Percentiles rank a stretch among this genome's conserved stretches.
These are phyloP conservation scores for Neofusicoccum parvum DNA, from an alignment of 2,329 filamentous ascomycete genomes.

Conservation along the genomic window DNA sequence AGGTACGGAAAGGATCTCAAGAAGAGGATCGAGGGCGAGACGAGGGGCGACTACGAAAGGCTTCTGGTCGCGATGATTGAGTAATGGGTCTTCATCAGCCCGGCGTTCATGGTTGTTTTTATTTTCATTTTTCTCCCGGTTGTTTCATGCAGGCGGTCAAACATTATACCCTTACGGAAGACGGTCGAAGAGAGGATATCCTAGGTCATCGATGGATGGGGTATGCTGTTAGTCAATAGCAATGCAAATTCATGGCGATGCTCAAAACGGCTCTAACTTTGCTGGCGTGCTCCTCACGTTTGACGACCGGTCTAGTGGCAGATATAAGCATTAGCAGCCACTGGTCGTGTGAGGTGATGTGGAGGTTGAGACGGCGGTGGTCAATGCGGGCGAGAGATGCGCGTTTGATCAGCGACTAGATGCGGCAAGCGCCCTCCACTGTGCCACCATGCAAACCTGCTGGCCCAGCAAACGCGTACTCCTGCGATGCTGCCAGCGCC, in stretches of 20 bases:
- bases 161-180: not conserved
- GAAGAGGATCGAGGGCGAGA: conserved; percentile 76
- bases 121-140: not conserved
- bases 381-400: conserved; percentile 5
- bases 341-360: conserved; percentile 1
- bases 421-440: conserved; percentile 2
- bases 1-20: conserved; percentile 69
- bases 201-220: not conserved
- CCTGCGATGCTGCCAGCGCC: not conserved
- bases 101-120: not conserved
- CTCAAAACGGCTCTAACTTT: not conserved
- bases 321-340: not conserved
- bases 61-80: conserved; percentile 69
- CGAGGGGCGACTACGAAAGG: conserved; percentile 78
- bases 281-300: not conserved
- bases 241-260: not conserved
- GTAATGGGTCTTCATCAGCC: conserved; percentile 21
- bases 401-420: conserved; percentile 13
- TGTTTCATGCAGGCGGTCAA: not conserved
- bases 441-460: not conserved
- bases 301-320: too few species aligned
- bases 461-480: not conserved
- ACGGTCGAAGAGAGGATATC: not conserved
- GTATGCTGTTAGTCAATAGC: not conserved
- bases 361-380: conserved; percentile 10